Evolutionary conservation across 257 asterid species (phyloP).

Genomic region (Jaltomata sinuosa): DNA sequence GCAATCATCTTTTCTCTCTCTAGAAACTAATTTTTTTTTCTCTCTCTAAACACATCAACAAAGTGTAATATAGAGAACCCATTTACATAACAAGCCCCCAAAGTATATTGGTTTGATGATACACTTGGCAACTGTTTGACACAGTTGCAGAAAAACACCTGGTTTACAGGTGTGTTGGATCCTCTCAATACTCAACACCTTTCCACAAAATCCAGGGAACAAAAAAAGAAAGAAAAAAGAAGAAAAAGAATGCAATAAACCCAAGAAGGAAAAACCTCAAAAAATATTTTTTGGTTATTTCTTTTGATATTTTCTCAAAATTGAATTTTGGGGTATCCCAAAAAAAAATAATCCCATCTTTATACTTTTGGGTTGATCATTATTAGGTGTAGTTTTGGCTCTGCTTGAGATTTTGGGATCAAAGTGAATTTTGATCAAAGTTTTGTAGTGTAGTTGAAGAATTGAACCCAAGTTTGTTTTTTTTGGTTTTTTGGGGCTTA

Average conservation of each 20-base stretch:
- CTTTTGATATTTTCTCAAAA: not conserved
- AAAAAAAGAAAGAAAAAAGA: not conserved
- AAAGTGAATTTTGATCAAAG: not conserved
- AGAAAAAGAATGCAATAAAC: not conserved
- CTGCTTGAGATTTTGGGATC: not conserved
- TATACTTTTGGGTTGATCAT: not conserved
- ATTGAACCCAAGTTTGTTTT: not conserved
- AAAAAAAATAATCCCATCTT: not conserved
- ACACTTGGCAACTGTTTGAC: not conserved
- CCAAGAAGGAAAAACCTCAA: not conserved
- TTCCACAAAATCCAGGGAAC: not conserved
- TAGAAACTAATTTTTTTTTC: not conserved
- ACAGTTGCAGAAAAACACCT: not conserved
- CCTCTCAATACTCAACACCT: not conserved
- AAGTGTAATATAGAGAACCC: not conserved
- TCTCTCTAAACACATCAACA: not conserved
- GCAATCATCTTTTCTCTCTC: not conserved
- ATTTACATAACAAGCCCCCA: not conserved
- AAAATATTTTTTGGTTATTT: not conserved
- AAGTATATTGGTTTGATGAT: not conserved
- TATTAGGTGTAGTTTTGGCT: not conserved
- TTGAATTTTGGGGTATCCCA: not conserved
- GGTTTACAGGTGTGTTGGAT: not conserved
- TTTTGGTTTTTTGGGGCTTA: not conserved
- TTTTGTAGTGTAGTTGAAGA: not conserved